These are phyloP conservation scores for Coccomyxa subellipsoidea DNA, from an alignment of 163 green algal genomes.

Conservation along the genomic window DNA sequence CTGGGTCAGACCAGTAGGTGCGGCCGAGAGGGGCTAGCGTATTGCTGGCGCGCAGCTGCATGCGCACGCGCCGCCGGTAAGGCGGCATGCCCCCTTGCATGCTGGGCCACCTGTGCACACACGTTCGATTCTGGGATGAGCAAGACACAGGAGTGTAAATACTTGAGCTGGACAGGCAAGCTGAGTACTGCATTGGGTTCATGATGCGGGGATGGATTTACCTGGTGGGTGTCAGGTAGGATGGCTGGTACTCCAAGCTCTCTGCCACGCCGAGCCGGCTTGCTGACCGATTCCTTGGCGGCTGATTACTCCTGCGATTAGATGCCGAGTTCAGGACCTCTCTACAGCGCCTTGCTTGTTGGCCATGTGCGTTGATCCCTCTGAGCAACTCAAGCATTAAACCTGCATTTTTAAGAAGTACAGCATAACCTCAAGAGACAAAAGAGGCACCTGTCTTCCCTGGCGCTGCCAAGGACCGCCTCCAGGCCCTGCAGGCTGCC, in stretches of 20 bases:
- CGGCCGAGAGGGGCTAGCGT: constrained; percentile 29
- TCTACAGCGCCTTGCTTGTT: too few relatives aligned
- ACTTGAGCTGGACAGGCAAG: too few relatives aligned
- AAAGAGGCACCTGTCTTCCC: not conserved
- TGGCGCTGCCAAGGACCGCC: not conserved
- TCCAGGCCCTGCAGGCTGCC: not conserved
- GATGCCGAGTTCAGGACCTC: not conserved
- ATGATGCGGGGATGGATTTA: not conserved
- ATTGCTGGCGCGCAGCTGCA: constrained; percentile 43
- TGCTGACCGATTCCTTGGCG: constrained; percentile 2
- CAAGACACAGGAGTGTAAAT: too few relatives aligned
- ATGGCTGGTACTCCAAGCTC: constrained; percentile 4
- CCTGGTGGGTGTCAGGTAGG: constrained; percentile 7
- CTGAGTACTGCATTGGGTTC: too few relatives aligned
- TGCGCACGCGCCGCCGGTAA: constrained; percentile 20
- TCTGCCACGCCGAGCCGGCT: constrained; percentile 7
- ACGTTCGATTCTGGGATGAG: too few relatives aligned
- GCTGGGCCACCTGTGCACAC: constrained; percentile 38
- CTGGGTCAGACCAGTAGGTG: constrained; percentile 31
- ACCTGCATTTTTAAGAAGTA: not conserved
- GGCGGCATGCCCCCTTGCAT: constrained; percentile 28
- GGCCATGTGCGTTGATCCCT: not conserved
- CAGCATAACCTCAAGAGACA: not conserved
- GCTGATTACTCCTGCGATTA: not conserved
- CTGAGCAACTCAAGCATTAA: not conserved